Conservation (phyloP, 192 early-diverging fungal species). For the Lobosporangium transversale region DNA sequence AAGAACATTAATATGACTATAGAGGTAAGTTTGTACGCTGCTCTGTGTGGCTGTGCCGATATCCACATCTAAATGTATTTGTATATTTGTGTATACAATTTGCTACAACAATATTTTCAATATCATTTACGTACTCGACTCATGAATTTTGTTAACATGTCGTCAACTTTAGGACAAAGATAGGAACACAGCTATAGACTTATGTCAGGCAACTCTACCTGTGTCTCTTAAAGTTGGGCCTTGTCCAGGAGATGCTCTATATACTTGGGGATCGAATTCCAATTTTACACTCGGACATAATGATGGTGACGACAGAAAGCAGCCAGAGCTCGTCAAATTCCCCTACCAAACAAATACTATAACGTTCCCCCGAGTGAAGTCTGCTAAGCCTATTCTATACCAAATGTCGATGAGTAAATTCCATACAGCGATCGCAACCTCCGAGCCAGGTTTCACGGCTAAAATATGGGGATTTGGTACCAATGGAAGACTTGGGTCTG, state of each 20-base stretch:
- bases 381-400: conserved; percentile 27
- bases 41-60: conserved; percentile 3
- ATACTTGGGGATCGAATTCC: conserved; percentile 80
- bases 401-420: conserved; percentile 73
- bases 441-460: conserved; percentile 54
- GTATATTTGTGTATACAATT: conserved; percentile 10
- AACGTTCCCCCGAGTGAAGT: conserved; percentile 29
- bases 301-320: conserved; percentile 69
- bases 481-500: conserved; percentile 74
- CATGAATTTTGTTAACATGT: no score
- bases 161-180: conserved; percentile 60
- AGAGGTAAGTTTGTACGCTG: no score
- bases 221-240: conserved; percentile 36
- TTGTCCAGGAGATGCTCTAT: conserved; percentile 54
- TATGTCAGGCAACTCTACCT: conserved; percentile 43
- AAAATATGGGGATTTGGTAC: conserved; percentile 73
- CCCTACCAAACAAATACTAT: conserved; percentile 43
- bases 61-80: conserved; percentile 2
- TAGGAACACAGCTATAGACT: conserved; percentile 54
- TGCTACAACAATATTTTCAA: neutral
- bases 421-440: conserved; percentile 67
- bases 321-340: conserved; percentile 70
- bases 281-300: conserved; percentile 74
- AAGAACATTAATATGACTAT: conserved; percentile 61
- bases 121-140: no score